Base-by-base conservation (phyloP, 208 protist species). In the Phytomonas francai region DNA sequence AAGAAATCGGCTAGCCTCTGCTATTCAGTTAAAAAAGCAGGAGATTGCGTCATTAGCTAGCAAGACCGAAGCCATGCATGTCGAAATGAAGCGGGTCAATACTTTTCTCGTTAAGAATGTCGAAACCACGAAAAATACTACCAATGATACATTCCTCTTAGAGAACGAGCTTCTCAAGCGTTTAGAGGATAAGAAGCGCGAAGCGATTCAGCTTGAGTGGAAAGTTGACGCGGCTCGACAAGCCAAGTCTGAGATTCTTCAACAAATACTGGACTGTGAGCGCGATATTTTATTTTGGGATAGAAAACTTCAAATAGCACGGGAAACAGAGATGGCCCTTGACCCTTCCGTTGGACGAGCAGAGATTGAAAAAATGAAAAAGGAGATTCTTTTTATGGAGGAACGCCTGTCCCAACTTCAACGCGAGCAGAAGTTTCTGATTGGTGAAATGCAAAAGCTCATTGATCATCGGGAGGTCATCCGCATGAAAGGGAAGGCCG, bases 261-360 rank as follows among this genome's bases (percentile, higher is more conserved):
- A 97, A 63, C 85, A 97, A 51, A 89, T 97, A 56, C 75, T 98
- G 63, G 84, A 95, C 58, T 92, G 88, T 60, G 93, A 98, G 80
- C 78, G 93, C 7, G 89, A 98, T 76, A 95, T 98, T 54, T 92
- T 98, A 82, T 92, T 97, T 67, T 97, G 95, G 95, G 92, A 98
- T 68, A 81, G 94, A 62, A 98, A 99, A 78, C 97, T 99, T 68
- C 91, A 98, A 61, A 81, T 99, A 19, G 91, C 93, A 34, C 92
- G 93, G 25, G 96, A 99, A 81, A 98, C 96, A 42, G 92, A 97
- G 69, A 94, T 95, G 82, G 96, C 96, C 0, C 69, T 98, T 22
- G 96, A 98, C 72, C 95, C 95, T 42, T 96, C 86, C 32, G 91
- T 97, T 51, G 96, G 95, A 42, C 91, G 83, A 68, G 90, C 87